Evolutionary conservation across 768 basidiomycete species (phyloP), one percentile per base, ranked within the genome.

Genomic region (Termitomyces sp.): DNA sequence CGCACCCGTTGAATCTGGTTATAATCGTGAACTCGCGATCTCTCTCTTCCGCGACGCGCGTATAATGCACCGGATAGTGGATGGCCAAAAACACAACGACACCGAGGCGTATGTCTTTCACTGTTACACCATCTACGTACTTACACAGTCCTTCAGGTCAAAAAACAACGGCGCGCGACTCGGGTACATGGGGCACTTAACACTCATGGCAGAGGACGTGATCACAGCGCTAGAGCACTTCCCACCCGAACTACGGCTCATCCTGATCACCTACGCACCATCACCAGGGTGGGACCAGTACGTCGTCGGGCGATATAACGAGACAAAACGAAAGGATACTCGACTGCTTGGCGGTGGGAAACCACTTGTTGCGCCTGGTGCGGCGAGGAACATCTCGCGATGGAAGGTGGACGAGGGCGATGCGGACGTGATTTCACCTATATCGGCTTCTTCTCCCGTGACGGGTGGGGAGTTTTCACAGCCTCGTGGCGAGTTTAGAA

Each of bases 151-250:
- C 9, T 61, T 22, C 68, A 91, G 90, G 65, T 72, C 83, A 46
- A 88, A 89, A 71, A 86, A 88, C 9, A 90, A 91, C 67, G 86
- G 90, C 22, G 82, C 90, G 39, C 86, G 96, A 33, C 73, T 96
- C 46, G 96, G 95, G 3, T 96, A 93, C 75, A 98, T 98, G 96
- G 96, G 96, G 0, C 96, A 99, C 72, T 82, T 98, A 16, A 92
- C 91, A 13, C 86, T 98, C 65, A 94, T 99, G 67, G 89, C 95
- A 0, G 97, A 98, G 73, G 96, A 98, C 68, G 88, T 97, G 20
- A 89, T 97, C 70, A 86, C 87, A 59, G 91, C 96, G 9, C 83
- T 98, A 61, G 89, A 93, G 22, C 88, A 91, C 56, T 95, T 92
- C 75, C 94, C 96, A 0, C 79, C 83, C 16, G 93, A 95, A 35